Evolutionary conservation across 257 asterid species (phyloP), one percentile per base, ranked within the genome.

Genomic region (Ophiorrhiza pumila): DNA sequence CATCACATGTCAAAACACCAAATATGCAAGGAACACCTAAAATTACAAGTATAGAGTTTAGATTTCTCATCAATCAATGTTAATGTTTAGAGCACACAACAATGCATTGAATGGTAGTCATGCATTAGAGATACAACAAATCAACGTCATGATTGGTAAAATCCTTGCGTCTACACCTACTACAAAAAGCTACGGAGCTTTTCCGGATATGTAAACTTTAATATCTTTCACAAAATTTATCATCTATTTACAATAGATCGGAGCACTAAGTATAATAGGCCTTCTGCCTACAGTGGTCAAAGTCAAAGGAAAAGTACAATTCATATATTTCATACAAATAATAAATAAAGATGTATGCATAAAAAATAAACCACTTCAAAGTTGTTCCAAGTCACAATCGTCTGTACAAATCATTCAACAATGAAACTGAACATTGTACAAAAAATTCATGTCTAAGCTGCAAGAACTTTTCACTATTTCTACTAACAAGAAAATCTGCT

Each of bases 11-110:
- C 78, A 93, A 72, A 65, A 93, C 96, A 57, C 98, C 95, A 77
- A 93, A 93, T 81, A 93, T 86, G 96, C 98, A 93, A 69, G 98
- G 97, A 69, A 92, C 96, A 72, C 97, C 96, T 93, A 84, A 67
- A 76, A 61, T 62, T 71, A 73, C 18, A 63, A 27, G 58, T 14
- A n/a, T 58, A 73, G 59, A 46, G 50, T 39, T n/a, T 23, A 23
- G 52, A 37, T 41, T 50, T 56, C 58, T 56, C 75, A 65, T 65
- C 31, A 61, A 53, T n/a, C n/a, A n/a, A n/a, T n/a, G n/a, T n/a
- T 50, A 77, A 71, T 23, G n/a, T 41, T 67, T 69, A 56, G 77
- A 52, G 53, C n/a, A 46, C 27, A 45, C 14, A 15, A 41, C 53
- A 62, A 64, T 63, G 68, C 47, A 61, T 34, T 35, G 45, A 61